These are phyloP conservation scores for Solanum habrochaites DNA, from an alignment of 257 asterid genomes.

Conservation along the genomic window DNA sequence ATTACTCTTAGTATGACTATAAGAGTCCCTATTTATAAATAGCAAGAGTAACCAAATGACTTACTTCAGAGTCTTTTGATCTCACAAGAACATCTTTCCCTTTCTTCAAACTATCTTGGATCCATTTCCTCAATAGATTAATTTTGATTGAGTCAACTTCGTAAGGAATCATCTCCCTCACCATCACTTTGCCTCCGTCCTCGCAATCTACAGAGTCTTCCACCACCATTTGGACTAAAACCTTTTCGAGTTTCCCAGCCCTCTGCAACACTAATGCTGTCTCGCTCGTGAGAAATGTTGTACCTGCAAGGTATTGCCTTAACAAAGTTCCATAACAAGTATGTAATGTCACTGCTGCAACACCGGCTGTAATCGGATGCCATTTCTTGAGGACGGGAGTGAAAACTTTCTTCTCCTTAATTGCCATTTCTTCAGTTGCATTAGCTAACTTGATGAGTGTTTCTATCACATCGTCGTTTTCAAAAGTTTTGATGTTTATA, in stretches of 20 bases:
- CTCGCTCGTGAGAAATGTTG: constrained; percentile 36
- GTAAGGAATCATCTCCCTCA: constrained; percentile 78
- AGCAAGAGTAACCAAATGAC: background rate
- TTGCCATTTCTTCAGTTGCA: background rate
- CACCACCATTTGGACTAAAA: constrained; percentile 62
- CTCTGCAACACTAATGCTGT: constrained; percentile 42
- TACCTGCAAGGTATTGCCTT: constrained; percentile 40
- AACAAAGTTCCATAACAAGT: constrained; percentile 13
- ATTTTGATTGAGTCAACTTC: constrained; percentile 60
- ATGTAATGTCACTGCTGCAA: constrained; percentile 11
- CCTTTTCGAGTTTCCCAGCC: constrained; percentile 81
- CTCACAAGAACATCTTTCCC: constrained; percentile 55
- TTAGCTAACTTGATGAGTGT: constrained; percentile 2
- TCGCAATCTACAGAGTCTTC: constrained; percentile 72
- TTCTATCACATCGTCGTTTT: background rate
- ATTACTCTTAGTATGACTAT: background rate
- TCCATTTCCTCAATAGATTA: constrained; percentile 57
- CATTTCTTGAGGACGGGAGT: constrained; percentile 3
- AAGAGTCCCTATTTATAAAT: background rate
- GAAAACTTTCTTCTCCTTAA: background rate
- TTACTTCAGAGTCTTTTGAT: constrained; percentile 77
- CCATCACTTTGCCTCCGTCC: constrained; percentile 78
- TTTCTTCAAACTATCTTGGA: constrained; percentile 62
- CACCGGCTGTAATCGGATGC: constrained; percentile 7
- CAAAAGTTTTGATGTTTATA: background rate